Conservation (phyloP, 768 basidiomycete genomes). For the Boletales sp. region DNA sequence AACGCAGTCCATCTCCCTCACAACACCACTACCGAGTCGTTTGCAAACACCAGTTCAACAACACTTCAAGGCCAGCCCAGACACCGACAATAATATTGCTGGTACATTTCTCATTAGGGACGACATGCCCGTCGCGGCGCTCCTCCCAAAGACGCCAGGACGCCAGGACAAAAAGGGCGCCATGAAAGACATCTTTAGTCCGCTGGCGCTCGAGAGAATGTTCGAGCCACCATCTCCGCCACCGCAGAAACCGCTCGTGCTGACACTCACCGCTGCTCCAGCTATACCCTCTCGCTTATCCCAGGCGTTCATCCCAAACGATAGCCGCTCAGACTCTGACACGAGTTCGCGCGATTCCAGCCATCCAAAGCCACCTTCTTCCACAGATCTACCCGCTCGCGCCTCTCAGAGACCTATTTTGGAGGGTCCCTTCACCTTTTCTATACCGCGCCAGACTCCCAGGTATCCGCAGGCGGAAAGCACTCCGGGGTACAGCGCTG, state of each 20-base stretch:
- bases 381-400: constrained; percentile 10
- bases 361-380: constrained; percentile 3
- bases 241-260: constrained; percentile 18
- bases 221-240: constrained; percentile 92
- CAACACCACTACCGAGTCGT: constrained; percentile 48
- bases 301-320: constrained; percentile 33
- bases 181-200: constrained; percentile 85
- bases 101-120: constrained; percentile 80
- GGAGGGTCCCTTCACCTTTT: constrained; percentile 72
- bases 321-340: constrained; percentile 25
- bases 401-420: constrained; percentile 42
- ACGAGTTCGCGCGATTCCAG: constrained; percentile 8
- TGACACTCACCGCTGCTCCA: constrained; percentile 27
- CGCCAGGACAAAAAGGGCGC: constrained; percentile 49
- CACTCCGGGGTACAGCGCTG: constrained; percentile 41
- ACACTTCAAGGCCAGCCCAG: too few relatives aligned
- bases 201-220: constrained; percentile 83
- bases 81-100: constrained; percentile 12
- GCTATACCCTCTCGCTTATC: constrained; percentile 35
- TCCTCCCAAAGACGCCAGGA: constrained; percentile 67
- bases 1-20: constrained; percentile 58
- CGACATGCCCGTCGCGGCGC: constrained; percentile 51
- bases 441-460: constrained; percentile 47
- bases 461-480: constrained; percentile 55
- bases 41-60: constrained; percentile 39